phyloP scores from a whole-genome alignment of 176 grass and related monocot genomes.

The Juncus effusus region DNA sequence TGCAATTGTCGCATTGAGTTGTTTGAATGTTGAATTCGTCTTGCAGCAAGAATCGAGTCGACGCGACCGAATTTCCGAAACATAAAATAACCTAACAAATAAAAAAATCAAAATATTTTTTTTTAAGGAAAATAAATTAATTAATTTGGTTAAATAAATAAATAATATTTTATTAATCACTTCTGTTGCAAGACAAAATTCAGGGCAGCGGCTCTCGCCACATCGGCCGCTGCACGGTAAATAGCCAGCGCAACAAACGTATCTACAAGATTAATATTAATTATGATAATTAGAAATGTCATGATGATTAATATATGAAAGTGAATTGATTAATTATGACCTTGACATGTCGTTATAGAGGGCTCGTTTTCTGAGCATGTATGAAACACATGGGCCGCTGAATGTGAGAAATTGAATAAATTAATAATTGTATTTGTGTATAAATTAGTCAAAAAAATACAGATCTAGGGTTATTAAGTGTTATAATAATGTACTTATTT shows the following conservation, averaged over 20 bases:
- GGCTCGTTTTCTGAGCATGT: constrained; percentile 97
- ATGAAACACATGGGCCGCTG: constrained; percentile 95
- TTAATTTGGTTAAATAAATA: no score
- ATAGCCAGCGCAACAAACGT: constrained; percentile 90
- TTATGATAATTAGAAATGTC: no score
- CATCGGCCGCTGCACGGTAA: constrained; percentile 89
- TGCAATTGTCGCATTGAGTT: constrained; percentile 97
- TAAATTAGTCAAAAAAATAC: no score
- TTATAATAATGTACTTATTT: no score
- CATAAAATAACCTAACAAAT: constrained; percentile 74
- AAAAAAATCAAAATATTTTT: no score
- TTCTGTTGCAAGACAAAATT: constrained; percentile 94
- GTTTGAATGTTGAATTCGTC: constrained; percentile 99
- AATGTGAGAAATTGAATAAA: neutral
- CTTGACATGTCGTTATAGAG: constrained; percentile 99
- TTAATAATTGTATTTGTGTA: no score
- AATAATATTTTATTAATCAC: constrained; percentile 25
- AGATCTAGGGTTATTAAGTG: no score
- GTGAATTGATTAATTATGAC: constrained; percentile 34
- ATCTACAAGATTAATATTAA: constrained; percentile 34
- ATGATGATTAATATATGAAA: neutral
- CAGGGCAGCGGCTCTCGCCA: constrained; percentile 85
- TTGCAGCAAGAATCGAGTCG: constrained; percentile 96
- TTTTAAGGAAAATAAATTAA: neutral
- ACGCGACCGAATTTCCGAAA: constrained; percentile 95